phyloP scores from a whole-genome alignment of 2,329 filamentous ascomycete species.

The Oidium heveae region DNA sequence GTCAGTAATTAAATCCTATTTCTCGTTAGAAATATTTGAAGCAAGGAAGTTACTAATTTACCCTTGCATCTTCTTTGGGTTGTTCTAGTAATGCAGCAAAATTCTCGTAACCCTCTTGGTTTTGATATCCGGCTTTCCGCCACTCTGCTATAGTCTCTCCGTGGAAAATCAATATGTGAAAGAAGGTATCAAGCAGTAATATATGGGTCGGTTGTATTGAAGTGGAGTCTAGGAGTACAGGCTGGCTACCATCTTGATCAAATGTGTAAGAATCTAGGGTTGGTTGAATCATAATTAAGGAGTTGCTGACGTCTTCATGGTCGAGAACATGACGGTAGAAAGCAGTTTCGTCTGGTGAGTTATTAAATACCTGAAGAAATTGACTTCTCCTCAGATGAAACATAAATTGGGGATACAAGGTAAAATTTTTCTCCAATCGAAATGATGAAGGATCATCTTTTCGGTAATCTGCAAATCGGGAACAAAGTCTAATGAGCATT shows the following conservation, averaged over 20 bases:
- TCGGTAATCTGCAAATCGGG: conserved; percentile 87
- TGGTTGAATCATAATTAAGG: conserved; percentile 94
- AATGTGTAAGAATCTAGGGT: conserved; percentile 94
- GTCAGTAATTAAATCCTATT: conserved; percentile 79
- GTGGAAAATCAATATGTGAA: conserved; percentile 98
- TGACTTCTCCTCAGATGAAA: conserved; percentile 93
- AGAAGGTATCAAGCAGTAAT: conserved; percentile 89
- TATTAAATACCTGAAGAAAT: conserved; percentile 98
- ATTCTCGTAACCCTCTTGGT: conserved; percentile 95
- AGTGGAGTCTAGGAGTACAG: conserved; percentile 85
- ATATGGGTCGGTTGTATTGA: conserved; percentile 90
- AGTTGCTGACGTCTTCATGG: conserved; percentile 91
- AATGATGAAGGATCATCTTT: conserved; percentile 97
- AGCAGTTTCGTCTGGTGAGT: conserved; percentile 95
- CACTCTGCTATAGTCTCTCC: conserved; percentile 95
- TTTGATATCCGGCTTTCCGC: conserved; percentile 93
- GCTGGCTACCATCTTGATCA: conserved; percentile 76
- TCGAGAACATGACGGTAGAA: conserved; percentile 95
- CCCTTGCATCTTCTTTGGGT: conserved; percentile 88
- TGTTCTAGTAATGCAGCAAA: conserved; percentile 70
- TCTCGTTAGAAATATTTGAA: conserved; percentile 5
- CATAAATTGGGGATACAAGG: conserved; percentile 97
- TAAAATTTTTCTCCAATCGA: conserved; percentile 95
- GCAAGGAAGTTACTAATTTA: conserved; percentile 20
- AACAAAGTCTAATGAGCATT: conserved; percentile 93